Evolutionary conservation across 176 grass and related monocot species (phyloP).

Genomic region (Lolium multiflorum): DNA sequence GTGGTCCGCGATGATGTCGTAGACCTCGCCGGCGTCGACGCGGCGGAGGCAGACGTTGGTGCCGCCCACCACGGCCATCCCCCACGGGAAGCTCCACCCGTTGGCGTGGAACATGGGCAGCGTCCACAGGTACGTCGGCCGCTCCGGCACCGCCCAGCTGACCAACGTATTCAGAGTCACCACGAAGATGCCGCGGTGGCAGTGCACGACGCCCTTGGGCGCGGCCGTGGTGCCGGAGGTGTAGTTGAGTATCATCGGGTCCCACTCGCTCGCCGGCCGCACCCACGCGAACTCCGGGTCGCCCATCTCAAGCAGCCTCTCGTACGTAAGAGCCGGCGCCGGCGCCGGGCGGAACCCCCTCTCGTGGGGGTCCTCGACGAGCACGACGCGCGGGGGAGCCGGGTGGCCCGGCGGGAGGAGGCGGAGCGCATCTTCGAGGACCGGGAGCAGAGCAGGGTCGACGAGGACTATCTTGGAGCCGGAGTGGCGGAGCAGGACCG

Average conservation of each 20-base stretch:
- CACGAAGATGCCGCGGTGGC: slow-evolving; percentile 77
- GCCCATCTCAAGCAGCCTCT: slow-evolving; percentile 59
- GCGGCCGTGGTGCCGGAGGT: slow-evolving; percentile 92
- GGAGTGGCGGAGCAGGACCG: slow-evolving; percentile 74
- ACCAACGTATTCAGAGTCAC: slow-evolving; percentile 58
- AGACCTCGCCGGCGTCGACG: slow-evolving; percentile 55
- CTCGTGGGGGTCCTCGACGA: slow-evolving; percentile 64
- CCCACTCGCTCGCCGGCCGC: slow-evolving; percentile 72
- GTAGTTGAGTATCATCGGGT: slow-evolving; percentile 93
- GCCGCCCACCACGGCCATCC: slow-evolving; percentile 73
- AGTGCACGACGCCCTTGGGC: slow-evolving; percentile 89
- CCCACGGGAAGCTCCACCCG: slow-evolving; percentile 91
- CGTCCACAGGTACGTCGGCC: slow-evolving; percentile 84
- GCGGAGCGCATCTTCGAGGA: slow-evolving; percentile 55
- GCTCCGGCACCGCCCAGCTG: slow-evolving; percentile 56
- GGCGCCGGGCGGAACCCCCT: slow-evolving; percentile 33
- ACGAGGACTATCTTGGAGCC: slow-evolving; percentile 70
- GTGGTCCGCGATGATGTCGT: slow-evolving; percentile 41
- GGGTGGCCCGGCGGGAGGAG: slow-evolving; percentile 50
- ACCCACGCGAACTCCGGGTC: slow-evolving; percentile 76
- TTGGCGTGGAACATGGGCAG: slow-evolving; percentile 95
- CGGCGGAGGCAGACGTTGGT: slow-evolving; percentile 85
- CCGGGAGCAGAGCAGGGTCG: slow-evolving; percentile 47
- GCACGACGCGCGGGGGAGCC: slow-evolving; percentile 51
- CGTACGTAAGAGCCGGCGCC: slow-evolving; percentile 51